phyloP scores from a whole-genome alignment of 2,329 filamentous ascomycete genomes.

The Sarocladium kiliense region DNA sequence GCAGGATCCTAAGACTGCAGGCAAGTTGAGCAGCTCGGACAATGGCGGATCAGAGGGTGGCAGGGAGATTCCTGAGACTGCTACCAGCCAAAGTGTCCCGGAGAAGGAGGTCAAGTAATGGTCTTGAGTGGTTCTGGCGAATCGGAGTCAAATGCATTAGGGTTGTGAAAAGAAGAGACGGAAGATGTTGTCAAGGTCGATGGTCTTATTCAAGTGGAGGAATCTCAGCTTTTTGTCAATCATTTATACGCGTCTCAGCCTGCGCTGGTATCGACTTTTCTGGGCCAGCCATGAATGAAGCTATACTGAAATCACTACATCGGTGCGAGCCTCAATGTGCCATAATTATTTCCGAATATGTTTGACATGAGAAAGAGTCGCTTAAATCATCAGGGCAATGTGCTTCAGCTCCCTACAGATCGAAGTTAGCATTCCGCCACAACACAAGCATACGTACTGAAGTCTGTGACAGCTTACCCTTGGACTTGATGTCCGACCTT shows the following conservation, averaged over 20 bases:
- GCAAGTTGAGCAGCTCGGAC: constrained; percentile 3
- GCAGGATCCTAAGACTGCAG: constrained; percentile 12
- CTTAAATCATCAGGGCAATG: constrained; percentile 32
- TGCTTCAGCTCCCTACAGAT: constrained; percentile 15
- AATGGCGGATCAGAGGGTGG: constrained; percentile 13
- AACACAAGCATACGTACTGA: no score
- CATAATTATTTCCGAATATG: no score
- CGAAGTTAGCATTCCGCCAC: constrained; percentile 6
- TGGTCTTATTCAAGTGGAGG: no score
- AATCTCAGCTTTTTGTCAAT: no score
- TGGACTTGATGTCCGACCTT: constrained; percentile 57
- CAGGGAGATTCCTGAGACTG: constrained; percentile 10
- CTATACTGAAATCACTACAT: background rate
- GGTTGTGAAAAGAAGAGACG: background rate
- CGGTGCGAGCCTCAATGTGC: no score
- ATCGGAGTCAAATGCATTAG: background rate
- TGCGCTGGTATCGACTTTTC: background rate
- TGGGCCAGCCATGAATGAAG: background rate
- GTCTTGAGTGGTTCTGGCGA: background rate
- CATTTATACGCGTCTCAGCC: no score
- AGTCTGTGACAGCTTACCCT: no score
- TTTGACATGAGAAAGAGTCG: background rate
- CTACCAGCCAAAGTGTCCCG: background rate
- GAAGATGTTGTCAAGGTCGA: no score
- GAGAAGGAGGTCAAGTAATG: background rate